A percentile compares a stretch with the other conserved stretches of the same genome.
These are phyloP conservation scores for Xylaria multiplex DNA, from an alignment of 2,329 filamentous ascomycete genomes.

Conservation along the genomic window DNA sequence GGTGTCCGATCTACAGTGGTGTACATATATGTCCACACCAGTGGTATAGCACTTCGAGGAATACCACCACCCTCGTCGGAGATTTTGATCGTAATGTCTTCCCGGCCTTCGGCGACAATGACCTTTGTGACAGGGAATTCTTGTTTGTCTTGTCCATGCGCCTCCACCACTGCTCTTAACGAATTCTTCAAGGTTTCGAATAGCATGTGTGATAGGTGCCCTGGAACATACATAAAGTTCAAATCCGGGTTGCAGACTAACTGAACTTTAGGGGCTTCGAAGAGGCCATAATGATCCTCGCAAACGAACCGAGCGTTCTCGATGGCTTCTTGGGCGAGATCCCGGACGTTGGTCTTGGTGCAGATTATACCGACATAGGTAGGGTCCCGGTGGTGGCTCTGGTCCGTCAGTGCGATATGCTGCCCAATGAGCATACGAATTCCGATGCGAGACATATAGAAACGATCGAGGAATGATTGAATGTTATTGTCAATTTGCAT, in stretches of 20 bases:
- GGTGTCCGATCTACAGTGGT: conserved; percentile 97
- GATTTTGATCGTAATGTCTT: conserved; percentile 99
- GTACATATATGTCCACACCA: conserved; percentile 99
- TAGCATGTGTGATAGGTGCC: conserved; percentile 99
- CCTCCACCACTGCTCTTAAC: conserved; percentile 93
- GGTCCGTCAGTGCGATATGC: conserved; percentile 95
- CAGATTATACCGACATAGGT: conserved; percentile 99
- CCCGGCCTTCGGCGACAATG: conserved; percentile 95
- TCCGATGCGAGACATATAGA: conserved; percentile 99
- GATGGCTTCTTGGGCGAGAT: conserved; percentile 95
- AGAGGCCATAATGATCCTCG: conserved; percentile 97
- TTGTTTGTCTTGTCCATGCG: conserved; percentile 92
- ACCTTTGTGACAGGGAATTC: conserved; percentile 97
- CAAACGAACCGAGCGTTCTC: conserved; percentile 99
- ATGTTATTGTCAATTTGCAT: conserved; percentile 99
- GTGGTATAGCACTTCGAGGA: conserved; percentile 87
- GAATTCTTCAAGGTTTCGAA: conserved; percentile 99
- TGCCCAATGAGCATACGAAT: conserved; percentile 99
- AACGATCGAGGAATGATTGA: conserved; percentile 96
- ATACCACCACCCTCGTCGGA: conserved; percentile 97
- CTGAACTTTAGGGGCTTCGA: conserved; percentile 95
- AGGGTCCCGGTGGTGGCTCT: conserved; percentile 87
- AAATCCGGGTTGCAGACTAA: conserved; percentile 94
- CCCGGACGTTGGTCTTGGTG: conserved; percentile 95
- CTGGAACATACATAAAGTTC: conserved; percentile 99